Percentiles rank a stretch among this genome's conserved stretches.
phyloP scores from a whole-genome alignment of 2,329 filamentous ascomycete genomes.

The Colletotrichum tamarilloi region DNA sequence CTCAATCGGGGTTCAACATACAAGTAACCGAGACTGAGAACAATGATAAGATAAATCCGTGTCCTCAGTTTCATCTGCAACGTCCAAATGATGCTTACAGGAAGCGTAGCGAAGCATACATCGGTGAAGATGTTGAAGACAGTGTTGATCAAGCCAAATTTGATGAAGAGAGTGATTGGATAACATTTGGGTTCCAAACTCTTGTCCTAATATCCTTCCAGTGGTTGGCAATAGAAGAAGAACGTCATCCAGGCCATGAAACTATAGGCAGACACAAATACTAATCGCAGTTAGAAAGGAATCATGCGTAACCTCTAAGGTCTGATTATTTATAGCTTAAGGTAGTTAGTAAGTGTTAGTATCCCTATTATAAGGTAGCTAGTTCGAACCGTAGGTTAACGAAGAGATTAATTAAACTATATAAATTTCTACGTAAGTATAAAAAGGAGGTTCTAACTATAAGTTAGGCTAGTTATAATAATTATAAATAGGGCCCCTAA shows the following conservation, averaged over 20 bases:
- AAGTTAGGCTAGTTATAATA: too few relatives aligned
- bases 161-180: slow-evolving; percentile 12
- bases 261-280: slow-evolving; percentile 37
- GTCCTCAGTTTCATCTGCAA: slow-evolving; percentile 50
- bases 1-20: slow-evolving; percentile 34
- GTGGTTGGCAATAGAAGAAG: slow-evolving; percentile 10
- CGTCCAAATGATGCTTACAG: slow-evolving; percentile 53
- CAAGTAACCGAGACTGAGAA: slow-evolving; percentile 6
- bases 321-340: too few relatives aligned
- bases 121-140: slow-evolving; percentile 44
- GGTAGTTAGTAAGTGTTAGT: too few relatives aligned
- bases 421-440: too few relatives aligned
- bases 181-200: slow-evolving; percentile 19
- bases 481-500: too few relatives aligned
- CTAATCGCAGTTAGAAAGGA: not conserved
- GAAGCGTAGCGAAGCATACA: slow-evolving; percentile 53
- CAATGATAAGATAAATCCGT: slow-evolving; percentile 50
- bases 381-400: too few relatives aligned
- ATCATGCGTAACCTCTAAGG: too few relatives aligned
- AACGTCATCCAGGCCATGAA: slow-evolving; percentile 35
- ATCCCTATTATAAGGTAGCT: too few relatives aligned
- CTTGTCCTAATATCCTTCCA: slow-evolving; percentile 24
- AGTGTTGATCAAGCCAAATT: slow-evolving; percentile 16
- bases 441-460: too few relatives aligned
- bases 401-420: too few relatives aligned